Evolutionary conservation across 306 rosid species (phyloP).

Genomic region (Castanopsis chinensis): DNA sequence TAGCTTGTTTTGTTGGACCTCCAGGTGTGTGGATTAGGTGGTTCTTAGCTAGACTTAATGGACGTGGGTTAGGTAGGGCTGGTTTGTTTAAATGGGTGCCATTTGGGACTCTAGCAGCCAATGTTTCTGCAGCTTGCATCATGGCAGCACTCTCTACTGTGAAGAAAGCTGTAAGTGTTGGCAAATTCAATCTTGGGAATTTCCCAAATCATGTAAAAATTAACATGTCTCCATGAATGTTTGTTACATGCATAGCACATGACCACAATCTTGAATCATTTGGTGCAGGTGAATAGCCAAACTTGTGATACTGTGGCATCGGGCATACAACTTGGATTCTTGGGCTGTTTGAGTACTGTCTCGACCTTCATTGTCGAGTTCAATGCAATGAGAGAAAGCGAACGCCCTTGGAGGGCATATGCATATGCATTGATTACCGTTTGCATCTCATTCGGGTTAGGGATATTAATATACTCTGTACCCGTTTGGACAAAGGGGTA

Average conservation of each 20-base stretch:
- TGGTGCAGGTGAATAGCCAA: slow-evolving; percentile 54
- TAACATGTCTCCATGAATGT: background rate
- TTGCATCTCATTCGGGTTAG: slow-evolving; percentile 49
- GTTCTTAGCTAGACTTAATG: slow-evolving; percentile 67
- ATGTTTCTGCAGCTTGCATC: slow-evolving; percentile 76
- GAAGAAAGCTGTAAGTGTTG: slow-evolving; percentile 49
- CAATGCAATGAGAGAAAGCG: slow-evolving; percentile 75
- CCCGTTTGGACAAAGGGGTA: slow-evolving; percentile 68
- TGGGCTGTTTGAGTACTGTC: slow-evolving; percentile 87
- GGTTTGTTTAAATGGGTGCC: slow-evolving; percentile 62
- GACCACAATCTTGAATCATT: slow-evolving; percentile 2
- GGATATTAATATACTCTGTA: slow-evolving; percentile 58
- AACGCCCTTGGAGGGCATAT: slow-evolving; percentile 68
- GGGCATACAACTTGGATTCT: slow-evolving; percentile 66
- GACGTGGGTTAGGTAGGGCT: slow-evolving; percentile 57
- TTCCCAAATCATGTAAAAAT: background rate
- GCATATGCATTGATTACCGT: slow-evolving; percentile 58
- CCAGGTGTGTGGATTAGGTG: slow-evolving; percentile 80
- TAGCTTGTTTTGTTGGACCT: slow-evolving; percentile 80
- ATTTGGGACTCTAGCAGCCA: slow-evolving; percentile 70
- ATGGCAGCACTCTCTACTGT: slow-evolving; percentile 71
- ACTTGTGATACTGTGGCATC: slow-evolving; percentile 47
- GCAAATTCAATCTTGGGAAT: background rate
- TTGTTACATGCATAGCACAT: background rate
- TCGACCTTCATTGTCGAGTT: slow-evolving; percentile 85